Conservation (phyloP, 257 asterid species). For the Forsythia suspensa region DNA sequence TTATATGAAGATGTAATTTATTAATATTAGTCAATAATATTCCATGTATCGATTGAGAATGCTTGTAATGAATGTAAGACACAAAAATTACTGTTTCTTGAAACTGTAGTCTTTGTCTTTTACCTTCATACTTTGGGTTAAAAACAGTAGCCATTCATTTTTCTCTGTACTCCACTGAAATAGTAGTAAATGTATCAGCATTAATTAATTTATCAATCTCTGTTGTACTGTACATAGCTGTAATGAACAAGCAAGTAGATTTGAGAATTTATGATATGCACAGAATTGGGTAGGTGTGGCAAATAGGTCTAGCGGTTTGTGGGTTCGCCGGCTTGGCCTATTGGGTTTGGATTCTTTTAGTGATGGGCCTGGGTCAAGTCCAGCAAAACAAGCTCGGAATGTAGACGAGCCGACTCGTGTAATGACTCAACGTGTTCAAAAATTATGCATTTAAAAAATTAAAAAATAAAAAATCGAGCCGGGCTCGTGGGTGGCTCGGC, state of each 20-base stretch:
- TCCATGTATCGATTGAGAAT: background rate
- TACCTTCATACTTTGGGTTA: background rate
- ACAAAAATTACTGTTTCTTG: background rate
- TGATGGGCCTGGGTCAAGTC: background rate
- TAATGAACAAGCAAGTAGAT: background rate
- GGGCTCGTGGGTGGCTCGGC: no score
- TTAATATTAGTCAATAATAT: background rate
- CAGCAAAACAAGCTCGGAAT: background rate
- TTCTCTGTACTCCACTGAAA: no score
- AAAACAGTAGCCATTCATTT: background rate
- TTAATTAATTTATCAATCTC: no score
- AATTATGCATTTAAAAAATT: no score
- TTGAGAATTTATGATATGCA: background rate
- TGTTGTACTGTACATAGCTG: no score
- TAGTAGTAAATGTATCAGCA: background rate
- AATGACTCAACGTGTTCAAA: no score
- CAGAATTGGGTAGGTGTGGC: background rate
- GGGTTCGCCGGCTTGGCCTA: no score
- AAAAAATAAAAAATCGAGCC: no score
- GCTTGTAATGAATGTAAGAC: background rate
- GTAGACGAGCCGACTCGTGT: no score
- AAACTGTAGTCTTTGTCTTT: background rate
- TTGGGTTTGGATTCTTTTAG: no score
- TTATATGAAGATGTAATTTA: background rate
- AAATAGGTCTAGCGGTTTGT: no score